Evolutionary conservation across 2,329 filamentous ascomycete genomes (phyloP).

Genomic region (Fusarium sp.): DNA sequence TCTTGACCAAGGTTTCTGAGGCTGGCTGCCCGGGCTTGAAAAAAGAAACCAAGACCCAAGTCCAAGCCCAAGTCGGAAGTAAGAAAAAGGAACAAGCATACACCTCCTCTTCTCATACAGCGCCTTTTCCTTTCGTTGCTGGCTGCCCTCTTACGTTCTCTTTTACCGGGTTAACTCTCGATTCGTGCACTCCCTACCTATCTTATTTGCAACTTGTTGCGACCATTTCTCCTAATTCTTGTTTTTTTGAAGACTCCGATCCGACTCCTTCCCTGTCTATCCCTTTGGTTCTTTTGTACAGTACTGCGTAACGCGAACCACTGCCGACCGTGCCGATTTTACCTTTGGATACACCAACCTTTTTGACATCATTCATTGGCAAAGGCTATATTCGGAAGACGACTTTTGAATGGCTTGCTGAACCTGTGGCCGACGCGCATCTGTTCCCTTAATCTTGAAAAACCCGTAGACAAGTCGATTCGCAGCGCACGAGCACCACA

Average conservation of each 20-base stretch:
- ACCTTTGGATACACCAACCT: slow-evolving; percentile 36
- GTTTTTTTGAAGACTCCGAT: slow-evolving; percentile 29
- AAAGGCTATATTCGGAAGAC: slow-evolving; percentile 9
- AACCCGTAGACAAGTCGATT: slow-evolving; percentile 31
- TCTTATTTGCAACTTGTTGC: slow-evolving; percentile 24
- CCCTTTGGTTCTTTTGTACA: slow-evolving; percentile 44
- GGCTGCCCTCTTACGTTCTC: slow-evolving; percentile 34
- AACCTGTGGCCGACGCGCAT: slow-evolving; percentile 20
- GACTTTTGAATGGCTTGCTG: slow-evolving; percentile 15
- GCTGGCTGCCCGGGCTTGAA: slow-evolving; percentile 25
- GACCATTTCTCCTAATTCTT: slow-evolving; percentile 27
- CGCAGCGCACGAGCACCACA: slow-evolving; percentile 22
- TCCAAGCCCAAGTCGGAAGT: slow-evolving; percentile 35
- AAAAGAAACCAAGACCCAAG: slow-evolving; percentile 24
- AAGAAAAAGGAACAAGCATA: slow-evolving; percentile 43
- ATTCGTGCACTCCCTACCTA: slow-evolving; percentile 28
- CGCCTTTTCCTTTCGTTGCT: slow-evolving; percentile 42
- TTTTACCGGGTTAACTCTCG: slow-evolving; percentile 22
- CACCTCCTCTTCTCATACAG: slow-evolving; percentile 35
- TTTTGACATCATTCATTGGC: slow-evolving; percentile 21
- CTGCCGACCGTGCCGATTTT: slow-evolving; percentile 44
- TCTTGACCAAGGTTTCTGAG: slow-evolving; percentile 31
- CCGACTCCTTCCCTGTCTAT: slow-evolving; percentile 27
- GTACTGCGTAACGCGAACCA: slow-evolving; percentile 45
- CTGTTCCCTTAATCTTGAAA: slow-evolving; percentile 13